phyloP scores from a whole-genome alignment of 345 rosid species.

The Schrenkiella parvula region DNA sequence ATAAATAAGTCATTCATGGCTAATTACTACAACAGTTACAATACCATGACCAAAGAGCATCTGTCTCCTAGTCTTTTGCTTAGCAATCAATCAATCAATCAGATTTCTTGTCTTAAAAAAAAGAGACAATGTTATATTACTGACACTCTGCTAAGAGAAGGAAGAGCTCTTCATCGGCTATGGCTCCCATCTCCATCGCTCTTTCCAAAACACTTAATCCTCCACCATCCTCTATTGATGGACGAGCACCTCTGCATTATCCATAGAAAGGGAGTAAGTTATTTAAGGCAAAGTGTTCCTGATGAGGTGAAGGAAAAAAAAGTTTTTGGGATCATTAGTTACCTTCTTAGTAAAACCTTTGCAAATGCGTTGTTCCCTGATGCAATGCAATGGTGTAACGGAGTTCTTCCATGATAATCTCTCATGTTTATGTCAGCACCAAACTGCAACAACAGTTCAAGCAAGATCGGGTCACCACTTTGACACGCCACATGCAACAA shows the following conservation, averaged over 20 bases:
- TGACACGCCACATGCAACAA: slow-evolving; percentile 81
- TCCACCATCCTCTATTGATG: slow-evolving; percentile 59
- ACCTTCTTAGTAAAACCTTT: slow-evolving; percentile 77
- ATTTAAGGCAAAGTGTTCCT: background rate
- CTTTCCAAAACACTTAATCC: slow-evolving; percentile 76
- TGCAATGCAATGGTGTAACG: slow-evolving; percentile 74
- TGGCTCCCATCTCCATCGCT: slow-evolving; percentile 92
- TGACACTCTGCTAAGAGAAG: slow-evolving; percentile 59
- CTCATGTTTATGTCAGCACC: slow-evolving; percentile 64
- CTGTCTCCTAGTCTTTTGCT: background rate
- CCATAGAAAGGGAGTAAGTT: background rate
- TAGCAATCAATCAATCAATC: slow-evolving; percentile 7
- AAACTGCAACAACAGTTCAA: slow-evolving; percentile 77
- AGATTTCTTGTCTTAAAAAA: background rate
- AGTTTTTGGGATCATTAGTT: background rate
- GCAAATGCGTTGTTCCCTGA: slow-evolving; percentile 56
- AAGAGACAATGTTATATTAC: background rate
- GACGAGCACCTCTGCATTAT: slow-evolving; percentile 59
- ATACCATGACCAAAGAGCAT: background rate
- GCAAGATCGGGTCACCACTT: slow-evolving; percentile 47
- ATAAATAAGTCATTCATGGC: background rate
- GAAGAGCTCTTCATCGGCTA: slow-evolving; percentile 73
- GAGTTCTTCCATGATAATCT: slow-evolving; percentile 79
- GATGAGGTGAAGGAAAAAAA: background rate
- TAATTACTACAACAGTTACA: slow-evolving; percentile 8